phyloP scores from a whole-genome alignment of 306 rosid species.

The Acmispon strigosus region DNA sequence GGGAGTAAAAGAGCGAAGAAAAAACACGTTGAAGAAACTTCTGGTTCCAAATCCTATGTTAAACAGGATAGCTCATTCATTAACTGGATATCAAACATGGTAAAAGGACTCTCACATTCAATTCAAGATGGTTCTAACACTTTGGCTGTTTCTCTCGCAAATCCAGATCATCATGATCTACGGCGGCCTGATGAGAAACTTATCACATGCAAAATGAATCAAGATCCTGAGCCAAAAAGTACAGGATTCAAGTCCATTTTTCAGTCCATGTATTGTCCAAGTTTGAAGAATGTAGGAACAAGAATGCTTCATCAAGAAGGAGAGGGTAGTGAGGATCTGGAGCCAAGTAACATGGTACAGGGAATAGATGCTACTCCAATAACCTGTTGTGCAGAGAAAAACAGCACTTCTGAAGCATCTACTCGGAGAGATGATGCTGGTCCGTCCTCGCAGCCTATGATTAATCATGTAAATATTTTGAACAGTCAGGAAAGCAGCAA shows the following conservation, averaged over 20 bases:
- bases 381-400: conserved; percentile 34
- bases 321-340: conserved; percentile 36
- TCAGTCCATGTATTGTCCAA: conserved; percentile 55
- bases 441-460: conserved; percentile 30
- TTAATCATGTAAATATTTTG: conserved; percentile 26
- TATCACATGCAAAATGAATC: conserved; percentile 28
- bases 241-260: conserved; percentile 73
- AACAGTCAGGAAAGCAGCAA: conserved; percentile 35
- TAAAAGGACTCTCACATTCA: conserved; percentile 60
- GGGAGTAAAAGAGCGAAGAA: conserved; percentile 53
- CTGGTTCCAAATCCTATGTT: conserved; percentile 33
- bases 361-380: conserved; percentile 49
- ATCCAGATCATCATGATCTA: conserved; percentile 27
- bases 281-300: conserved; percentile 30
- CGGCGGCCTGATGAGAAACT: conserved; percentile 23
- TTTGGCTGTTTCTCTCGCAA: conserved; percentile 36
- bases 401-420: conserved; percentile 22
- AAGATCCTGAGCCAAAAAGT: conserved; percentile 27
- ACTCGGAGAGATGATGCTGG: conserved; percentile 27
- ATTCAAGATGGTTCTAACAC: conserved; percentile 35
- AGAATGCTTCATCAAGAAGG: conserved; percentile 23
- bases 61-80: conserved; percentile 76
- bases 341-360: conserved; percentile 21
- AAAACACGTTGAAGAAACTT: conserved; percentile 30
- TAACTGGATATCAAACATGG: conserved; percentile 86